Base-by-base conservation (phyloP, 768 basidiomycete species). In the Boletus edulis region DNA sequence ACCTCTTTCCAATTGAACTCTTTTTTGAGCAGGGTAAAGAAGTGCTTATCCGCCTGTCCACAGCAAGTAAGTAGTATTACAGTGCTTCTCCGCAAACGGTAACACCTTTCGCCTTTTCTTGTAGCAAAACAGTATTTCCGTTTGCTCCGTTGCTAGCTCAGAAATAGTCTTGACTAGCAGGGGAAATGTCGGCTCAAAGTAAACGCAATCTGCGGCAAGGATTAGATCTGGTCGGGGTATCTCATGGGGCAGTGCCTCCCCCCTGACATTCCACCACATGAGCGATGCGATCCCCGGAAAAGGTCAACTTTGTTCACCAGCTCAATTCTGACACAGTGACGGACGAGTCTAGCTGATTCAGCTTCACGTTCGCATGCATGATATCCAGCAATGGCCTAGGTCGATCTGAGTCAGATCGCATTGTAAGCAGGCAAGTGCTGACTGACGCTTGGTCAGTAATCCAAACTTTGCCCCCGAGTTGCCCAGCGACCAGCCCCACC, bases 391-490 rank as follows among this genome's bases (percentile, higher is more conserved):
- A 72, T 3, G 84, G 85, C 31, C 94, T 96, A 62, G 12, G 62
- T 29, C 59, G 41, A 63, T 40, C 27, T 34, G 46, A 51, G 57
- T 59, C 46, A 56, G 57, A 57, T 54, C 49, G 44, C 18, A 18
- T 48, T n/a, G 53, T 22, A 22, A 49, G 51, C 22, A 46, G 17
- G 39, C 43, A 37, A 52, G 38, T 46, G 50, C 51, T 45, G 44
- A 85, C 91, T 72, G 66, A 95, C 94, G 78, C 79, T 80, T 95
- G 94, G 75, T 98, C 94, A 17, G 94, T 97, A 60, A 94, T 87
- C 73, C 81, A 87, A 24, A 89, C 85, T n/a, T 72, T 74, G 4
- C 77, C 79, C 41, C 86, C 85, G 17, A 94, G 78, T 46, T 79
- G 76, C 6, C 80, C 92, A 3, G 87, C 87, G 6, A 88, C 85